Evolutionary conservation across 2,329 filamentous ascomycete species (phyloP), one percentile per base, ranked within the genome.

Genomic region (Ophiognomonia clavigignenti-juglandacearum): DNA sequence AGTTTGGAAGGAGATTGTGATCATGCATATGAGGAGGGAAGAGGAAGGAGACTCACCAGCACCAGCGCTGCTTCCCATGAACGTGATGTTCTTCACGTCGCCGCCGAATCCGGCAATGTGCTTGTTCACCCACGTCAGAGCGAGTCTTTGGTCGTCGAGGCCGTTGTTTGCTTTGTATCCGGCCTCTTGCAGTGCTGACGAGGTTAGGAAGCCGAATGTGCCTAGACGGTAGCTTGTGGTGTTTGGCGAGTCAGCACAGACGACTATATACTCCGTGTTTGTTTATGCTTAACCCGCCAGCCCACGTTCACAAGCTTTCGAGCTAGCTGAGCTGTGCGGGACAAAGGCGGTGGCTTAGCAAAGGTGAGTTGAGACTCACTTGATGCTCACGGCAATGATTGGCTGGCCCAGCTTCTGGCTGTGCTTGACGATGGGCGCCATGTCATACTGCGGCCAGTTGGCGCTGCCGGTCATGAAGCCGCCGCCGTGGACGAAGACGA

Each of bases 401-500:
- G 75, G 74, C 23, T 67, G 62, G 0, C 64, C 67, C 16, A 65
- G 64, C 13, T 69, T 64, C 1, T 60, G 57, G 0, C 72, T 72
- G 5, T 74, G 53, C 50, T 66, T 65, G 4, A 77, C 72, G 5
- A 80, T 51, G 1, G 66, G 58, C 5, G 60, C 59, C 18, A 70
- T 59, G 50, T 78, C 70, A 52, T 73, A 76, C 31, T 78, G 72
- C 1, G 75, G 75, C 65, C 73, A 79, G 36, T 67, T 75, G 35
- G 69, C 73, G 4, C 72, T 72, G 3, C 75, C 76, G 3, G 71
- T 64, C 3, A 61, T 59, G 40, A 75, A 71, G 0, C 71, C 75
- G 10, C 76, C 75, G 0, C 76, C 76, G 49, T 79, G 74, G 4
- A 80, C 66, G 52, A 75, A 77, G 2, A 75, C 65, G 32, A 77